Conservation (phyloP, 148 eudicot species). For the Chenopodium quinoa region DNA sequence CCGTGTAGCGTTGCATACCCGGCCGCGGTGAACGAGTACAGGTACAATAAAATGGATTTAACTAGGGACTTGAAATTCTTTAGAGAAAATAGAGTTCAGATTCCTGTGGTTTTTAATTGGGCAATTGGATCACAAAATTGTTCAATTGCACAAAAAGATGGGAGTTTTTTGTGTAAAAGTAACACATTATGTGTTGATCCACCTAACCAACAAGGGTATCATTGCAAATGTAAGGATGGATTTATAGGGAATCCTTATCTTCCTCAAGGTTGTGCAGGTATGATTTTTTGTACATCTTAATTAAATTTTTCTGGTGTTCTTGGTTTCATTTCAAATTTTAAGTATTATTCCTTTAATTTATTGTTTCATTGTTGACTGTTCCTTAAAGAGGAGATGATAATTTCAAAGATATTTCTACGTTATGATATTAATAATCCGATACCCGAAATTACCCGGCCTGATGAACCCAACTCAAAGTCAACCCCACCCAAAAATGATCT, state of each 20-base stretch:
- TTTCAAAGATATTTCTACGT: no score
- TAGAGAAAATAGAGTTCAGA: not conserved
- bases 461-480: no score
- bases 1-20: slow-evolving; percentile 28
- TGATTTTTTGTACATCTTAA: no score
- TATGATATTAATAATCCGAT: no score
- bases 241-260: slow-evolving; percentile 11
- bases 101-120: not conserved
- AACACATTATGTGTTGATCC: not conserved
- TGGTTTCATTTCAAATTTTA: not conserved
- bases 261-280: slow-evolving; percentile 16
- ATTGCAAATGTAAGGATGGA: not conserved
- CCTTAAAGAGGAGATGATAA: no score
- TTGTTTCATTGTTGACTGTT: no score
- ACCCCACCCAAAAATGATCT: no score
- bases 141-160: not conserved
- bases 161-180: not conserved
- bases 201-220: slow-evolving; percentile 3
- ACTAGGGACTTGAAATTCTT: not conserved
- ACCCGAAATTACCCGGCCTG: no score
- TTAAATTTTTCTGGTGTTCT: no score
- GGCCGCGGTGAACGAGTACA: not conserved
- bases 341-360: no score
- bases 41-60: not conserved
- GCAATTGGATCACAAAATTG: not conserved